A percentile compares a stretch with the other conserved stretches of the same genome.
These are phyloP conservation scores for Emmonsiellopsis sp. DNA, from an alignment of 2,329 filamentous ascomycete genomes.

Conservation along the genomic window DNA sequence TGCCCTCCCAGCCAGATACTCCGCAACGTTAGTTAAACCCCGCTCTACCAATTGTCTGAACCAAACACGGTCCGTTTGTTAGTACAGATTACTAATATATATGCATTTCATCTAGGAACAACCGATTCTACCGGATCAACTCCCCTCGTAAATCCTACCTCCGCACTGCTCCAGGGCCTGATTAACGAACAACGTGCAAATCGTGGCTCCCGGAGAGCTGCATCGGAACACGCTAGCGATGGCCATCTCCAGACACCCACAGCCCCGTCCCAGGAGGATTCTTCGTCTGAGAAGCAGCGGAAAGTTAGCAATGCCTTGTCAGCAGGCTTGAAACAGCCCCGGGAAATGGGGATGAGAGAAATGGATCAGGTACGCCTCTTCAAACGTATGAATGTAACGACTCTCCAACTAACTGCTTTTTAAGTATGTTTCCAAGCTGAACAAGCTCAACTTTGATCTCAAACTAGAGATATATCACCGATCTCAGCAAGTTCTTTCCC, in stretches of 20 bases:
- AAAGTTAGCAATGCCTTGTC: constrained; percentile 21
- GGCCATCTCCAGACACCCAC: constrained; percentile 11
- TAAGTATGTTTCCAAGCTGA: constrained; percentile 35
- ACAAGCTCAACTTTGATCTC: constrained; percentile 34
- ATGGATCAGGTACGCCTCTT: constrained; percentile 29
- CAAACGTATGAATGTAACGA: neutral
- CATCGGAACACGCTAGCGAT: constrained; percentile 18
- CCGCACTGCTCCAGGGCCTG: constrained; percentile 29
- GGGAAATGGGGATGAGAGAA: constrained; percentile 33
- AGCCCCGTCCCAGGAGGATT: constrained; percentile 22
- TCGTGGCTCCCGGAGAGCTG: constrained; percentile 18
- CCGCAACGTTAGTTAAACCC: constrained; percentile 2
- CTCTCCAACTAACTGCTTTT: neutral
- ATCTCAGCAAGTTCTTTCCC: constrained; percentile 23
- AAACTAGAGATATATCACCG: constrained; percentile 35
- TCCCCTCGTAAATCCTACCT: constrained; percentile 30
- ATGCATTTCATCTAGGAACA: constrained; percentile 15
- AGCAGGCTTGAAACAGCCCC: constrained; percentile 24
- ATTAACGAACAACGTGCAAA: constrained; percentile 33
- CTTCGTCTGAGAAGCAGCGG: constrained; percentile 26
- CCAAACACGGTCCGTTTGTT: neutral
- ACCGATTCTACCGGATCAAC: constrained; percentile 19
- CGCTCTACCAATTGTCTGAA: neutral
- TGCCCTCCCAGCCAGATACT: neutral
- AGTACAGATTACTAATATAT: constrained; percentile 5